Evolutionary conservation across 1,139 yeast genomes (phyloP), one percentile per base, ranked within the genome.

Genomic region (Sugiyamaella novakii): DNA sequence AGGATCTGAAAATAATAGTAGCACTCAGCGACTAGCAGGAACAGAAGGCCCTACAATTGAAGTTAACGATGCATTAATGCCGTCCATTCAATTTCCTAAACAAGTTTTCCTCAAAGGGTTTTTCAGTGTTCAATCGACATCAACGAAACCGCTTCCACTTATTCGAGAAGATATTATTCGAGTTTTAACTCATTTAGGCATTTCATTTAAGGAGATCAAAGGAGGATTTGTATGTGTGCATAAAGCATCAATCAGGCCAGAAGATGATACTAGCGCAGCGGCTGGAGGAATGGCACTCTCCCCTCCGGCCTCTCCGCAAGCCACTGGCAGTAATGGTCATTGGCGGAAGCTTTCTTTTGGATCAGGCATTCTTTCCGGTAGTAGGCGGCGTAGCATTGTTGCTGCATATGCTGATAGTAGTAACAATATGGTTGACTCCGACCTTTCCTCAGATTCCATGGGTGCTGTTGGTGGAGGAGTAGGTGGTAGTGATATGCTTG

Each of bases 201-300:
- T 92, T 40, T 81, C 82, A 56, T 91, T 79, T 65, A 86, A 83
- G 56, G 98, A 92, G 68, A 95, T 92, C 19, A 85, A 85, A 62
- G 98, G 98, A 50, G 98, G 98, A 0, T 92, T 92, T 66, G 78
- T 87, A 29, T 92, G 98, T 71, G 76, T 82, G 10, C 92, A 86
- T 64, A 76, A 79, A 21, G 82, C 86, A 3, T 55, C 63, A 7
- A 60, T 61, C 39, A 57, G 53, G 31, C 47, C 51, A 18, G 54
- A 52, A 8, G 51, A 50, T 15, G 53, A 45, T 17, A 15, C 21
- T 18, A 21, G 31, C 27, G 27, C 15, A 10, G n/a, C 17, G 10
- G 38, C 17, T 7, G 19, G 22, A 2, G 30, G 27, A n/a, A 27
- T 25, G 11, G 35, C 43, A n/a, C 37, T 49, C 15, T 47, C 59